Evolutionary conservation across 208 protist genomes (phyloP).

Genomic region (Trypanosoma rangeli): DNA sequence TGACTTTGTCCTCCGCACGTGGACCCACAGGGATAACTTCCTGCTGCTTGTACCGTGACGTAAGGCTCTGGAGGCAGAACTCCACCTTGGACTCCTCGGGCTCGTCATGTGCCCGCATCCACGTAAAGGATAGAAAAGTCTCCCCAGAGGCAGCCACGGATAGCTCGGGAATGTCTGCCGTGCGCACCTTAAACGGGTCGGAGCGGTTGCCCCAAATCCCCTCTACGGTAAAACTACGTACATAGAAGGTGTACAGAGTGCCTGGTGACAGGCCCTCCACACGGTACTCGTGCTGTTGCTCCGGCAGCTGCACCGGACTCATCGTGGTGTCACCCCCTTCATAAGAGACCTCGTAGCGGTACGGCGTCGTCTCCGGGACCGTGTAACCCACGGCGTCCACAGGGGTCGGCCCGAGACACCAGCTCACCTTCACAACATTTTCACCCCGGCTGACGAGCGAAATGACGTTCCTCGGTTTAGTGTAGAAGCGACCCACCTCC

Average conservation of each 20-base stretch:
- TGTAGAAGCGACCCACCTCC: conserved; percentile 81
- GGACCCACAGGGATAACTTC: conserved; percentile 38
- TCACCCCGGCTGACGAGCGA: conserved; percentile 67
- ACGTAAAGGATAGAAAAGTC: conserved; percentile 78
- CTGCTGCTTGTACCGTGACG: conserved; percentile 52
- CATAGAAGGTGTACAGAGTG: conserved; percentile 67
- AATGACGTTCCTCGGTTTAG: conserved; percentile 59
- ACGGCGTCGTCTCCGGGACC: conserved; percentile 34
- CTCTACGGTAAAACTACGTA: conserved; percentile 63
- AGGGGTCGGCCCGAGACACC: conserved; percentile 40
- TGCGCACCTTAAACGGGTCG: conserved; percentile 59
- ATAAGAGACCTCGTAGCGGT: conserved; percentile 55
- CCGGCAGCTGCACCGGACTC: conserved; percentile 32
- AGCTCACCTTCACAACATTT: conserved; percentile 72
- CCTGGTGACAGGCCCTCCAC: conserved; percentile 63
- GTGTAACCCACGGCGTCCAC: conserved; percentile 44
- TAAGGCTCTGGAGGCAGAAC: conserved; percentile 58
- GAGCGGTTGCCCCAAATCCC: conserved; percentile 78
- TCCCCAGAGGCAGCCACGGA: conserved; percentile 62
- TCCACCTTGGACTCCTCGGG: conserved; percentile 63
- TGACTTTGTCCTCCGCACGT: conserved; percentile 35
- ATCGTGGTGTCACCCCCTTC: conserved; percentile 37
- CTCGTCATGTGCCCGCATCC: conserved; percentile 51
- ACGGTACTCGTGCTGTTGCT: conserved; percentile 36
- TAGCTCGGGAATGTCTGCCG: conserved; percentile 51